These are phyloP conservation scores for Colletotrichum graminicola DNA, from an alignment of 2,329 filamentous ascomycete species.

Conservation along the genomic window DNA sequence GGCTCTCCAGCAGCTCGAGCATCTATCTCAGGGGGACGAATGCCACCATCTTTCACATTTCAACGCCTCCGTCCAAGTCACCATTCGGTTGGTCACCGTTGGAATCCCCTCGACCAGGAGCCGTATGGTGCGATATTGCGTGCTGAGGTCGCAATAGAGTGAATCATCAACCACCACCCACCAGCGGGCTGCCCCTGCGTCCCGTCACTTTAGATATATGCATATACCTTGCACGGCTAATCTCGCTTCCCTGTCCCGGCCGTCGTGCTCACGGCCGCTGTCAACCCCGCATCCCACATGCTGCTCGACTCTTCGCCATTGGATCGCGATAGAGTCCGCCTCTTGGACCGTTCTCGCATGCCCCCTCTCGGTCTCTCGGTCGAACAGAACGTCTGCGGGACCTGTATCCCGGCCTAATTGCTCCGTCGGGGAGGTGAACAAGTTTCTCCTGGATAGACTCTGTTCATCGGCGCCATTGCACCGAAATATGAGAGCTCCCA, in stretches of 20 bases:
- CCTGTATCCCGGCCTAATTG: constrained; percentile 37
- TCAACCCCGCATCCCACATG: constrained; percentile 29
- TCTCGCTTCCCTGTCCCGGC: constrained; percentile 29
- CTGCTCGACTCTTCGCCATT: constrained; percentile 26
- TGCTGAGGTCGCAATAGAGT: constrained; percentile 20
- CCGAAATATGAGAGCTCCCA: constrained; percentile 18
- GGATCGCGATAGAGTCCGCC: constrained; percentile 15
- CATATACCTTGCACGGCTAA: constrained; percentile 25
- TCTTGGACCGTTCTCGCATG: not conserved
- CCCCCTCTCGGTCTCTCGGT: constrained; percentile 24
- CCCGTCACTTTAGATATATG: constrained; percentile 8
- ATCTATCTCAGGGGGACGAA: too few species aligned
- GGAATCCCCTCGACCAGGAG: not conserved
- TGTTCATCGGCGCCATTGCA: constrained; percentile 33
- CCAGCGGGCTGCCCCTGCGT: constrained; percentile 14
- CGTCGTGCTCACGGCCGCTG: not conserved
- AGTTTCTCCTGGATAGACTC: not conserved
- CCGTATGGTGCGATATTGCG: constrained; percentile 29
- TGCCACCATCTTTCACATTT: too few species aligned
- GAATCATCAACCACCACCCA: not conserved
- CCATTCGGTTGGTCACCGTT: not conserved
- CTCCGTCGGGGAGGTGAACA: constrained; percentile 33
- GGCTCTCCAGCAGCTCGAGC: not conserved
- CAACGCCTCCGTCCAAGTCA: not conserved
- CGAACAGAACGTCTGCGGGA: constrained; percentile 22